Conservation (phyloP, 805 yeast genomes). For the Maudiozyma bulderi region DNA sequence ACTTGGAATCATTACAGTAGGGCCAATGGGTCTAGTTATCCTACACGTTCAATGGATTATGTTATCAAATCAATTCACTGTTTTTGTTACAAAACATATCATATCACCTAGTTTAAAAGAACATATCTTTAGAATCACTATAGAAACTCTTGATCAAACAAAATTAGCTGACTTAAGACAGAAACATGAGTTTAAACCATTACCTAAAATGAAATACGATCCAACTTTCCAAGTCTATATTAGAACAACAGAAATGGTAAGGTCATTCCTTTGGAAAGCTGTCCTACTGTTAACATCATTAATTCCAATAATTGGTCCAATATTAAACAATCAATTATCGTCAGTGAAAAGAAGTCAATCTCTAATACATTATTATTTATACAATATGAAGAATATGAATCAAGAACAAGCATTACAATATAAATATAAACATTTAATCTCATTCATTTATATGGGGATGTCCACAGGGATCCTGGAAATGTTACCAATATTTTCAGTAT, state of each 20-base stretch:
- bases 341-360: conserved; percentile 23
- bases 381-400: conserved; percentile 11
- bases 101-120: conserved; percentile 17
- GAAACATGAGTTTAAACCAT: background rate
- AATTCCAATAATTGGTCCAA: conserved; percentile 29
- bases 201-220: conserved; percentile 1
- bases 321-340: conserved; percentile 18
- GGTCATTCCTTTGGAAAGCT: background rate
- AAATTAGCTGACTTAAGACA: conserved; percentile 5
- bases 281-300: conserved; percentile 15
- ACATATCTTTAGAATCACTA: conserved; percentile 5
- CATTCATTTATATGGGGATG: conserved; percentile 43
- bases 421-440: conserved; percentile 29
- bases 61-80: conserved; percentile 21
- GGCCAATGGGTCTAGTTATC: conserved; percentile 26
- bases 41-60: conserved; percentile 26
- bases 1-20: conserved; percentile 12
- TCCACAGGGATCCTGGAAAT: conserved; percentile 42
- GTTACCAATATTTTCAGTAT: conserved; percentile 43
- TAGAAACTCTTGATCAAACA: background rate
- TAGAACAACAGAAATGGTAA: conserved; percentile 10
- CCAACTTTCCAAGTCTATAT: conserved; percentile 3
- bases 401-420: conserved; percentile 26
- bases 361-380: conserved; percentile 21
- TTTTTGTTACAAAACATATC: conserved; percentile 16